Base-by-base conservation (phyloP, 148 eudicot species). In the Chenopodium suecicum region DNA sequence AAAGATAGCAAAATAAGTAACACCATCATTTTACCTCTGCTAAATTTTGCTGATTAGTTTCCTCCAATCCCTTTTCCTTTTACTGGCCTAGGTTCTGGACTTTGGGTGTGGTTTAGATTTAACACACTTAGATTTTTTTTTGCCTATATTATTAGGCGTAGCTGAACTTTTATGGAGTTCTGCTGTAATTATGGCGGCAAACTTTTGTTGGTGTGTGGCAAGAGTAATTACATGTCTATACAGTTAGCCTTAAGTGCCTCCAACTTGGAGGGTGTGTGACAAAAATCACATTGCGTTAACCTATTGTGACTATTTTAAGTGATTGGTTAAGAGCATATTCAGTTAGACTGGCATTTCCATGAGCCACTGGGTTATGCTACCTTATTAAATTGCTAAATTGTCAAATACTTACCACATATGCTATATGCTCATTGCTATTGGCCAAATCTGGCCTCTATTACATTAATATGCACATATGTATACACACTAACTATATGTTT, bases 401-500 rank as follows among this genome's bases (percentile, higher is more conserved):
- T 22, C 34, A 41, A 70, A 70, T 12, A 70, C 74, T 25, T 56
- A 56, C 22, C 62, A 13, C 16, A 14, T 66, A 70, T 70, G 48
- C 74, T 70, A 19, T 44, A 44, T 71, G 74, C 27, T 71, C 7
- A 71, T 44, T 71, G 48, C 50, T 71, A 44, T 71, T 41, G 10
- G 23, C 48, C 41, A 65, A 9, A 16, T 34, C 4, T 60, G 29
- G 58, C 17, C 76, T n/a, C 58, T 9, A 47, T 34, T 16, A 29
- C 75, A 31, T 31, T 31, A 29, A 32, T 64, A 12, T 79, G 75
- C 75, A 8, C 25, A 11, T 52, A 19, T 34, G 22, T 19, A 34
- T 4, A 44, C 65, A 50, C 72, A 78, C 62, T 60, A 47, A 75
- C 82, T 27, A 37, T 41, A 70, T 68, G 47, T 75, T 75, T 71